Base-by-base conservation (phyloP, 1,284 basidiomycete species). In the Hypsizygus ulmarius region DNA sequence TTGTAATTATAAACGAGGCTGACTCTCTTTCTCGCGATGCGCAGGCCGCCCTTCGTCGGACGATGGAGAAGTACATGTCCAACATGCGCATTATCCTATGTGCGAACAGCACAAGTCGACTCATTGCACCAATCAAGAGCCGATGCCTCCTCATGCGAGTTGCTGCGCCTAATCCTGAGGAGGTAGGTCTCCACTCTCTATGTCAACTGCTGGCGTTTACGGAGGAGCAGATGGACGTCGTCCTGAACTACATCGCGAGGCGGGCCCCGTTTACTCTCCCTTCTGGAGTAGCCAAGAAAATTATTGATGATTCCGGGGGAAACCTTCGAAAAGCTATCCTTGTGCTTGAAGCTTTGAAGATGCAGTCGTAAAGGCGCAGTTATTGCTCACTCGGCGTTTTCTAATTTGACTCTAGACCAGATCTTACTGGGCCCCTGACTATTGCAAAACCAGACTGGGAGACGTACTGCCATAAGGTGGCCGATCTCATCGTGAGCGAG, bases 61-160 rank as follows among this genome's bases (percentile, higher is more conserved):
- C 96, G 2, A 99, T 99, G 96, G 96, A 99, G 62, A 96, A 98
- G 68, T 99, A 97, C 74, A 98, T 97, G 90, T 85, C 84, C 40
- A 99, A 98, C 66, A 81, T 99, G 80, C 85, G 97, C 39, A 84
- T 99, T 56, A 96, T 99, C 59, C 81, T 99, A 9, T 98, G 96
- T 66, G 93, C 96, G n/a, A 97, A 93, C 68, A 95, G 91, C 64
- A 98, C 97, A 2, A 91, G 90, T 63, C 90, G 90, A 59, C 89
- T 99, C 53, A 99, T 99, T 62, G 94, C 94, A 0, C 97, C 96
- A 2, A 99, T 99, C 64, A 87, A 93, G 64, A 93, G 89, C 73
- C 84, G 96, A 45, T 99, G 97, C 72, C 74, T 99, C 37, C 78
- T 99, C 30, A 81, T 99, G 59, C 82, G 96, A 39, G 94, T 99